Base-by-base conservation (phyloP, 2,329 filamentous ascomycete species). In the Pseudogymnoascus sp. region DNA sequence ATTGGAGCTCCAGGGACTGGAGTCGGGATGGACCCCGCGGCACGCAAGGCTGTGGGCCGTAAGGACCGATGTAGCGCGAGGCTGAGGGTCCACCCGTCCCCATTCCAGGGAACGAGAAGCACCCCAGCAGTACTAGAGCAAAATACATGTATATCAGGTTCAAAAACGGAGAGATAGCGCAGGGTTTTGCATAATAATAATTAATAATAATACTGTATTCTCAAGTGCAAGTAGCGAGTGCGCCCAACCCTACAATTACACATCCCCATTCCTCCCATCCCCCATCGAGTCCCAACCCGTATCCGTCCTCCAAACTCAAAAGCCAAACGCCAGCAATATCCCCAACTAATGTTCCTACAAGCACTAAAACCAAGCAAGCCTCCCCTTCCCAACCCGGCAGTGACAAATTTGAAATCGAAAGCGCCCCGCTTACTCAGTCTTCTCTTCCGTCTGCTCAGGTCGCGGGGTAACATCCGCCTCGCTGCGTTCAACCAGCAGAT, bases 401-500 rank as follows among this genome's bases (percentile, higher is more conserved):
- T 25, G 13, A 8, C 43, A 48, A 23, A 25, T n/a, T 41, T n/a
- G 21, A 25, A 48, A 14, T 13, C 8, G 5, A 25, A 8, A 14
- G 6, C 21, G 13, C 2, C 11, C 11, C 19, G 11, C 41, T 48
- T 13, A 48, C 19, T 48, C 43, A 6, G 43, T 4, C 43, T 48
- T 48, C 43, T n/a, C 21, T 4, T 14, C 10, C 43, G 11, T 10
- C 10, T 23, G 16, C 19, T 2, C 10, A 45, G 41, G 43, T 14
- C 43, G 43, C 21, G 43, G 43, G 1, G 43, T 48, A 25, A 48
- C 43, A 48, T 48, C 43, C 11, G 2, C 13, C 43, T 48, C 43
- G 21, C 43, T 48, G 21, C 43, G 10, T 21, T 25, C 43, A 48
- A 48, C 19, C 19, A 48, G 43, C 21, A 75, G 63, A 45, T 73